Evolutionary conservation across 176 grass and related monocot genomes (phyloP).

Genomic region (Aegilops tauschii): DNA sequence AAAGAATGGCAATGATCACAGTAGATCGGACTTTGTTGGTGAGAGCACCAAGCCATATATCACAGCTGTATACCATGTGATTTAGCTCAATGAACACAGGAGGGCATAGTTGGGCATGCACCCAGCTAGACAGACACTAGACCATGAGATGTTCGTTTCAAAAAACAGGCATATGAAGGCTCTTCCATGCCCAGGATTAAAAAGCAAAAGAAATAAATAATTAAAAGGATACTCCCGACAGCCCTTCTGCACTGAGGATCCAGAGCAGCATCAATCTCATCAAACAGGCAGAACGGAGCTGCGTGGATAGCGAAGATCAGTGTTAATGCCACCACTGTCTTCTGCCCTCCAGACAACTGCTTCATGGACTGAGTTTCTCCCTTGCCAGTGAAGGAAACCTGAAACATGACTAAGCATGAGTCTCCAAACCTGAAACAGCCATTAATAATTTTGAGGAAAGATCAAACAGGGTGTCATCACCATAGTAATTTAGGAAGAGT

Average conservation of each 20-base stretch:
- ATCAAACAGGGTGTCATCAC: background rate
- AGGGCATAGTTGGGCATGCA: background rate
- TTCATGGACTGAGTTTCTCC: slow-evolving; percentile 47
- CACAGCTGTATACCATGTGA: no score
- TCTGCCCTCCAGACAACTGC: no score
- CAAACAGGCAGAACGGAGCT: slow-evolving; percentile 92
- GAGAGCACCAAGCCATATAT: no score
- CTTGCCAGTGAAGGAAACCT: slow-evolving; percentile 98
- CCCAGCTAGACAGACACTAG: background rate
- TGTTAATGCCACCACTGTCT: slow-evolving; percentile 91
- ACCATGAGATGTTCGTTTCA: no score
- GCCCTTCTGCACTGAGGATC: no score
- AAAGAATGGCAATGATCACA: no score
- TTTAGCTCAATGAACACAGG: background rate
- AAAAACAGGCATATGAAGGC: background rate
- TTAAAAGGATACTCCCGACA: slow-evolving; percentile 74
- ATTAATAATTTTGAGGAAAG: background rate
- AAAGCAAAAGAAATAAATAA: background rate
- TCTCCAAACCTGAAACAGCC: background rate
- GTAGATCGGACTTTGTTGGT: no score
- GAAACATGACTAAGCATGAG: slow-evolving; percentile 15
- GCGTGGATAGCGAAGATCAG: slow-evolving; percentile 97
- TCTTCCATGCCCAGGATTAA: background rate
- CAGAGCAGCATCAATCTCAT: slow-evolving; percentile 89
- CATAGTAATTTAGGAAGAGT: slow-evolving; percentile 16